Conservation (phyloP, 345 rosid species). For the Nephelium lappaceum region DNA sequence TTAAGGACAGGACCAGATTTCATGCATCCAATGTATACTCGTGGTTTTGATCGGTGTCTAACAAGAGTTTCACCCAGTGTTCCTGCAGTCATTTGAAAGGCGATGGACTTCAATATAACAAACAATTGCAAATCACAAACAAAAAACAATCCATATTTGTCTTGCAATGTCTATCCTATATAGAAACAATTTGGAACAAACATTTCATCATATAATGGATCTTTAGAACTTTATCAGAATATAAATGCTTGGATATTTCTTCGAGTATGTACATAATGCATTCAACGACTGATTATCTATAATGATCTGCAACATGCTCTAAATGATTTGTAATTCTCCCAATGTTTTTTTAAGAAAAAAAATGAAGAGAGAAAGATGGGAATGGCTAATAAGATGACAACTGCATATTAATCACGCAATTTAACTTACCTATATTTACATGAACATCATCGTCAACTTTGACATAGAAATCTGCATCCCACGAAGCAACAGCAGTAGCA, state of each 20-base stretch:
- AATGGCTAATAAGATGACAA: not conserved
- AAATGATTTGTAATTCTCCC: not conserved
- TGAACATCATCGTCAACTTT: slow-evolving; percentile 99
- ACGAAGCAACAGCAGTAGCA: slow-evolving; percentile 78
- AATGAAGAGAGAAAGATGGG: no score
- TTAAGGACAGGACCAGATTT: slow-evolving; percentile 96
- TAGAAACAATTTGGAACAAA: not conserved
- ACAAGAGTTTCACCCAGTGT: slow-evolving; percentile 90
- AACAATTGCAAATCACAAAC: slow-evolving; percentile 3
- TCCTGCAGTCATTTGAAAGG: slow-evolving; percentile 50
- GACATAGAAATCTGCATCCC: slow-evolving; percentile 98
- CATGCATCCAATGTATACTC: slow-evolving; percentile 95
- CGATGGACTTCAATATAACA: slow-evolving; percentile 6
- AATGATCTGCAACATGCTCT: not conserved
- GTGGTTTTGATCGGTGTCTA: slow-evolving; percentile 74
- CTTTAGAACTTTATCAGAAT: not conserved
- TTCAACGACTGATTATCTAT: not conserved
- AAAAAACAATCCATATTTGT: slow-evolving; percentile 10
- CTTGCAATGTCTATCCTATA: not conserved
- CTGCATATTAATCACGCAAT: not conserved
- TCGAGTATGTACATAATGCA: not conserved
- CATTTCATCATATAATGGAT: not conserved
- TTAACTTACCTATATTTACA: slow-evolving; percentile 77
- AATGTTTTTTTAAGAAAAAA: not conserved
- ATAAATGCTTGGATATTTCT: not conserved